A percentile compares a stretch with the other conserved stretches of the same genome.
Conservation (phyloP, 2,329 filamentous ascomycete genomes). For the Pseudofabraea citricarpa region DNA sequence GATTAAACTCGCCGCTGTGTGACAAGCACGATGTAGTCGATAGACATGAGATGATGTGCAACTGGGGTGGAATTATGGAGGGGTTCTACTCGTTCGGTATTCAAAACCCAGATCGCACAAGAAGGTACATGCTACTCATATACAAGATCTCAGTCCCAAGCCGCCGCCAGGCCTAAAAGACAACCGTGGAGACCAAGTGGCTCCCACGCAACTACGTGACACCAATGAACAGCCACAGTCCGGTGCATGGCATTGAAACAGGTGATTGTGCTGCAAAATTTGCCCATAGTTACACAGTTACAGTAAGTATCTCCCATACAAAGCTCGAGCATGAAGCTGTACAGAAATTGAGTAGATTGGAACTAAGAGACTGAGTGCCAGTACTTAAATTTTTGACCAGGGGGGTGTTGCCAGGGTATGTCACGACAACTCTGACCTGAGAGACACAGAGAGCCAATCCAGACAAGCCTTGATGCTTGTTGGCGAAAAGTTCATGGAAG, state of each 20-base stretch:
- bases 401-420: slow-evolving; percentile 20
- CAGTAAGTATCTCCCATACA: slow-evolving; percentile 6
- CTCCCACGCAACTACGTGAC: slow-evolving; percentile 7
- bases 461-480: slow-evolving; percentile 10
- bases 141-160: slow-evolving; percentile 16
- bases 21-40: slow-evolving; percentile 2
- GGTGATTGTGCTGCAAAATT: slow-evolving; percentile 12
- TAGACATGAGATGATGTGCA: slow-evolving; percentile 14
- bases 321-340: slow-evolving; percentile 8
- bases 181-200: slow-evolving; percentile 6
- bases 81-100: slow-evolving; percentile 17
- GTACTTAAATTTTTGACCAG: slow-evolving; percentile 20
- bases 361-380: slow-evolving; percentile 21
- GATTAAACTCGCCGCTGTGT: slow-evolving; percentile 19
- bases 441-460: slow-evolving; percentile 20
- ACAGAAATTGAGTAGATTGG: slow-evolving; percentile 8
- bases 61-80: slow-evolving; percentile 11
- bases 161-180: slow-evolving; percentile 17
- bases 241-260: slow-evolving; percentile 21
- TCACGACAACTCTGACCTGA: slow-evolving; percentile 16
- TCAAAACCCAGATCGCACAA: slow-evolving; percentile 15
- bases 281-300: slow-evolving; percentile 12
- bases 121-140: slow-evolving; percentile 20
- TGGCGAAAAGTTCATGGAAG: slow-evolving; percentile 16
- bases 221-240: slow-evolving; percentile 22